These are phyloP conservation scores for Yarrowia sp. DNA, from an alignment of 805 yeast species.

Conservation along the genomic window DNA sequence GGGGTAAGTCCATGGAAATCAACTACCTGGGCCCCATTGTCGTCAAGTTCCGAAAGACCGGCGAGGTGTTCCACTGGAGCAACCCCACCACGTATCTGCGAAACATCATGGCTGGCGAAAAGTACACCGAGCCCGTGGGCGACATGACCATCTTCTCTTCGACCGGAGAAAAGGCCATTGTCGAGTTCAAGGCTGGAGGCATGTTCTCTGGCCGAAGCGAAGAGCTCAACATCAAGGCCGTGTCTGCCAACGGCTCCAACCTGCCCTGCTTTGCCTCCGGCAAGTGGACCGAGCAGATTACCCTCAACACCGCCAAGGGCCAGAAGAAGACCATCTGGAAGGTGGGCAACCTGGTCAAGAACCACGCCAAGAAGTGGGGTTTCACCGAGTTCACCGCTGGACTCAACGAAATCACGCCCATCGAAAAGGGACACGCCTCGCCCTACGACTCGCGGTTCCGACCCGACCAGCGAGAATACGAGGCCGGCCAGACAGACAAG, in stretches of 20 bases:
- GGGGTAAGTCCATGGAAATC: constrained; percentile 92
- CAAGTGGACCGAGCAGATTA: constrained; percentile 75
- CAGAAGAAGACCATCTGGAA: constrained; percentile 55
- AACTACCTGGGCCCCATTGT: constrained; percentile 67
- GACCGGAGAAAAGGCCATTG: constrained; percentile 63
- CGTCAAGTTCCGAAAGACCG: constrained; percentile 48
- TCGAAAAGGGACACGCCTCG: constrained; percentile 64
- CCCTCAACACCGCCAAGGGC: constrained; percentile 42
- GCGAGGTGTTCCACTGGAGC: constrained; percentile 70
- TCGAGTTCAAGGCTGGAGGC: constrained; percentile 75
- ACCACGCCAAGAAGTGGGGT: constrained; percentile 69
- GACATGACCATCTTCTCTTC: constrained; percentile 63
- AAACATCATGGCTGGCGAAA: constrained; percentile 91
- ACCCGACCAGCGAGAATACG: constrained; percentile 78
- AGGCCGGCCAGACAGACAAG: constrained; percentile 59
- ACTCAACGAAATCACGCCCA: constrained; percentile 69
- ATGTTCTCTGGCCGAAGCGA: constrained; percentile 87
- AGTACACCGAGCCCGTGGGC: constrained; percentile 82
- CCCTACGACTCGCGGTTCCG: constrained; percentile 87
- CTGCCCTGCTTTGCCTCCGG: constrained; percentile 45
- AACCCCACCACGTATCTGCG: constrained; percentile 81
- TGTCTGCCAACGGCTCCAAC: constrained; percentile 37
- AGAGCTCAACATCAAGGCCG: constrained; percentile 41
- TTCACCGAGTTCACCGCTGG: constrained; percentile 79
- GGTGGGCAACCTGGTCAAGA: constrained; percentile 59